Percentiles rank a stretch among this genome's conserved stretches.
Evolutionary conservation across 306 rosid species (phyloP).

Genomic region (Vachellia collinsii): DNA sequence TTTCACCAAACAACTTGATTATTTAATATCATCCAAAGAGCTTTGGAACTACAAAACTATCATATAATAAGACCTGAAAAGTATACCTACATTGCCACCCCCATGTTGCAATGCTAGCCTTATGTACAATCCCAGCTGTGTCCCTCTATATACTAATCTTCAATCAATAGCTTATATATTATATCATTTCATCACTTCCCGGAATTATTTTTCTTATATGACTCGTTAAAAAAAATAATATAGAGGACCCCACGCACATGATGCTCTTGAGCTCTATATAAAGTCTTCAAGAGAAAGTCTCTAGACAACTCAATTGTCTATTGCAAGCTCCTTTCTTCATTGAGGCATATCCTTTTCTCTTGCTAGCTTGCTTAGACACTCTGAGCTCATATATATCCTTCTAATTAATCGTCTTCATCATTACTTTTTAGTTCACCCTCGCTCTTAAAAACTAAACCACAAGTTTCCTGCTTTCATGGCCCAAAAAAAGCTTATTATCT

Average conservation of each 20-base stretch:
- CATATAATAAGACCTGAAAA: background rate
- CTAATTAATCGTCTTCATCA: background rate
- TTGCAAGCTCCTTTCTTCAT: background rate
- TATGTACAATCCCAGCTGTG: background rate
- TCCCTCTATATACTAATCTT: background rate
- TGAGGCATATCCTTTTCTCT: background rate
- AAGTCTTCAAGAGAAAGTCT: no score
- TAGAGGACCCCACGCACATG: background rate
- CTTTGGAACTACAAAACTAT: background rate
- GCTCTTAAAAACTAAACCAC: background rate
- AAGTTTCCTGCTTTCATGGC: background rate
- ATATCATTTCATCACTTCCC: background rate
- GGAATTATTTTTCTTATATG: background rate
- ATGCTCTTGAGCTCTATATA: background rate
- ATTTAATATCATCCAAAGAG: background rate
- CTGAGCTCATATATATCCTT: background rate
- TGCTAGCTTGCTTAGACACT: slow-evolving; percentile 5
- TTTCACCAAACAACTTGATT: background rate
- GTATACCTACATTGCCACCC: no score
- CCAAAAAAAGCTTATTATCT: background rate
- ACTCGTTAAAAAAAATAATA: background rate
- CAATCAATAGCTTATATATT: no score
- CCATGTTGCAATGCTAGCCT: background rate
- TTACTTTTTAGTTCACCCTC: background rate
- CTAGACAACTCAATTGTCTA: background rate